Evolutionary conservation across 495 filamentous ascomycete species (phyloP).

Genomic region (Xanthoparmelia taractica): DNA sequence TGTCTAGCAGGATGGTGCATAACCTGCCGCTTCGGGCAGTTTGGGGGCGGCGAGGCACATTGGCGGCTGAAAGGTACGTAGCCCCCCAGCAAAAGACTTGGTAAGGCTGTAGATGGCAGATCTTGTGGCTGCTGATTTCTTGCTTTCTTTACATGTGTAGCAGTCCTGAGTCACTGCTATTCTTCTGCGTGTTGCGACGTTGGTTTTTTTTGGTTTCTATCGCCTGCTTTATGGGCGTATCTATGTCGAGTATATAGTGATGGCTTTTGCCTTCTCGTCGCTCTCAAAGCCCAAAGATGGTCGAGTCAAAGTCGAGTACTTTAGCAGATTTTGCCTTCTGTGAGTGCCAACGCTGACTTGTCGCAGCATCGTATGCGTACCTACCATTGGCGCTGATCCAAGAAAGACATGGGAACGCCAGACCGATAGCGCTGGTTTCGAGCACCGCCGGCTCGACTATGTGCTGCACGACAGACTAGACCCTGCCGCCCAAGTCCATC

Average conservation of each 20-base stretch:
- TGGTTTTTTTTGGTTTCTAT: background rate
- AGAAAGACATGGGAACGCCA: conserved; percentile 32
- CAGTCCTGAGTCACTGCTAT: background rate
- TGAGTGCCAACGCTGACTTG: conserved; percentile 5
- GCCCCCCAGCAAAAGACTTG: background rate
- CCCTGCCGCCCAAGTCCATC: conserved; percentile 15
- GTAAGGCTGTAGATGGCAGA: background rate
- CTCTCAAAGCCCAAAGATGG: conserved; percentile 10
- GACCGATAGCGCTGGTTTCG: conserved; percentile 19
- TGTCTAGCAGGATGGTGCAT: background rate
- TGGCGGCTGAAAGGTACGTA: conserved; percentile 12
- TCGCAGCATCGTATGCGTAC: conserved; percentile 39
- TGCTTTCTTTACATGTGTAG: background rate
- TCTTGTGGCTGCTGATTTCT: background rate
- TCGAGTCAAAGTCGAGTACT: conserved; percentile 36
- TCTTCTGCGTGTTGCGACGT: background rate
- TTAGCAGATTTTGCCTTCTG: conserved; percentile 2
- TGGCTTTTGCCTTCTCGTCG: conserved; percentile 20
- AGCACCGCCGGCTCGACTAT: conserved; percentile 26
- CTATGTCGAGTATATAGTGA: conserved; percentile 1
- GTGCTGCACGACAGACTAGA: conserved; percentile 27
- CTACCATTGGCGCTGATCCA: conserved; percentile 39
- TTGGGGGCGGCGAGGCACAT: background rate
- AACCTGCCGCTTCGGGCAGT: background rate
- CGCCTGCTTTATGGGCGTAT: background rate